These are phyloP conservation scores for Colletotrichum theobromicola DNA, from an alignment of 2,329 filamentous ascomycete species.

Conservation along the genomic window DNA sequence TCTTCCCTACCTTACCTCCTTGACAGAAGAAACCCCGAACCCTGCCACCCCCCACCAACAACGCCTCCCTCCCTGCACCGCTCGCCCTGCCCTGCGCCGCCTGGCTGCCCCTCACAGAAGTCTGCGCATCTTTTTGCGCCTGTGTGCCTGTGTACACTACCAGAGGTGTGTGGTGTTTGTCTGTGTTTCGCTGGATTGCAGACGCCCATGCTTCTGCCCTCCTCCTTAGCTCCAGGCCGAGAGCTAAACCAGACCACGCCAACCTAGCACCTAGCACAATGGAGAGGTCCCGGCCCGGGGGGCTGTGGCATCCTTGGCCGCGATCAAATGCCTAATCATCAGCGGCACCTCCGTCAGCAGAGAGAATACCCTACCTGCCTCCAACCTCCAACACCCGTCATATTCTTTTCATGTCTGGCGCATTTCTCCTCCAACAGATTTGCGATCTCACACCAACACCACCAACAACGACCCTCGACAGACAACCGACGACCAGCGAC, in stretches of 20 bases:
- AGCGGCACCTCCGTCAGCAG: slow-evolving; percentile 12
- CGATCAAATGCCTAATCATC: not conserved
- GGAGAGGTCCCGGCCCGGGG: slow-evolving; percentile 5
- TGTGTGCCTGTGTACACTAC: too few species aligned
- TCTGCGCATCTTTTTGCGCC: not conserved
- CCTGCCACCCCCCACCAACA: not conserved
- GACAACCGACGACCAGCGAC: not conserved
- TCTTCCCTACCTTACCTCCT: too few species aligned
- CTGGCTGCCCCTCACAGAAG: not conserved
- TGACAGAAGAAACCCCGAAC: not conserved
- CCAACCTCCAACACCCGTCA: not conserved
- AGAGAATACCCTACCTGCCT: not conserved
- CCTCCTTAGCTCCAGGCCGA: not conserved
- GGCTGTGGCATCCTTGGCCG: slow-evolving; percentile 8
- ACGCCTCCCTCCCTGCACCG: not conserved
- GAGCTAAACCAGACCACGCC: not conserved
- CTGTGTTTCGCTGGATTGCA: not conserved
- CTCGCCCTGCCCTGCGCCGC: not conserved
- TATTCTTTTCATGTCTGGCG: not conserved
- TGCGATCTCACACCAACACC: not conserved
- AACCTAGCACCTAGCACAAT: not conserved
- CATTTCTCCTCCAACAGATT: not conserved
- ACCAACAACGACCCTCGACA: not conserved
- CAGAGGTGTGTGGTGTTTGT: not conserved
- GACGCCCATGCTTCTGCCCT: not conserved